These are phyloP conservation scores for Sporothrix phasma DNA, from an alignment of 2,329 filamentous ascomycete genomes.

Conservation along the genomic window DNA sequence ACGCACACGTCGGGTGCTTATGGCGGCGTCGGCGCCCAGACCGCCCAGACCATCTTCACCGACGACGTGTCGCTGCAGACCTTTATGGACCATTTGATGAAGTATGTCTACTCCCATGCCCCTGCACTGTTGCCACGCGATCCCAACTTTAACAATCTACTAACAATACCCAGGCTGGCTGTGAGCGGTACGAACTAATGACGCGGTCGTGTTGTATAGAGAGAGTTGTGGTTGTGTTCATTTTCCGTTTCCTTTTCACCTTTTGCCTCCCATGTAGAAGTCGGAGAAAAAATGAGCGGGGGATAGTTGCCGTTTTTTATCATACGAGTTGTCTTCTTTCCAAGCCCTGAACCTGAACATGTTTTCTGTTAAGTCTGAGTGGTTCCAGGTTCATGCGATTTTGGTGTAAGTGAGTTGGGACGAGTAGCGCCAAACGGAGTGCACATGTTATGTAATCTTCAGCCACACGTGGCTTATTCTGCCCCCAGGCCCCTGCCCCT, in stretches of 20 bases:
- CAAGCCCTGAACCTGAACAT: neutral
- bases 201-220: neutral
- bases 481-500: neutral
- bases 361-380: neutral
- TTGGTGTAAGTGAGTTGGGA: no score
- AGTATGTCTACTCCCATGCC: slow-evolving; percentile 52
- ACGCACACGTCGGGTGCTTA: slow-evolving; percentile 92
- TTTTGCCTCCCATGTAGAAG: neutral
- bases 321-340: slow-evolving; percentile 3
- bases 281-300: neutral
- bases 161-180: slow-evolving; percentile 36
- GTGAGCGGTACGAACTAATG: slow-evolving; percentile 52
- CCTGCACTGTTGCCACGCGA: no score
- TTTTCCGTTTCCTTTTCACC: neutral
- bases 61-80: slow-evolving; percentile 97
- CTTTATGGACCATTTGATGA: slow-evolving; percentile 99
- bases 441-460: neutral
- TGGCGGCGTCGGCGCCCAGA: slow-evolving; percentile 73
- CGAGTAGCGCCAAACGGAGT: no score
- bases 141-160: neutral
- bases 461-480: neutral
- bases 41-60: slow-evolving; percentile 96
- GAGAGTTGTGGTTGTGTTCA: neutral
- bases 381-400: neutral
- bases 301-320: slow-evolving; percentile 6